Percentiles rank a stretch among this genome's conserved stretches.
phyloP scores from a whole-genome alignment of 768 basidiomycete genomes.

The Ramaria sp. region DNA sequence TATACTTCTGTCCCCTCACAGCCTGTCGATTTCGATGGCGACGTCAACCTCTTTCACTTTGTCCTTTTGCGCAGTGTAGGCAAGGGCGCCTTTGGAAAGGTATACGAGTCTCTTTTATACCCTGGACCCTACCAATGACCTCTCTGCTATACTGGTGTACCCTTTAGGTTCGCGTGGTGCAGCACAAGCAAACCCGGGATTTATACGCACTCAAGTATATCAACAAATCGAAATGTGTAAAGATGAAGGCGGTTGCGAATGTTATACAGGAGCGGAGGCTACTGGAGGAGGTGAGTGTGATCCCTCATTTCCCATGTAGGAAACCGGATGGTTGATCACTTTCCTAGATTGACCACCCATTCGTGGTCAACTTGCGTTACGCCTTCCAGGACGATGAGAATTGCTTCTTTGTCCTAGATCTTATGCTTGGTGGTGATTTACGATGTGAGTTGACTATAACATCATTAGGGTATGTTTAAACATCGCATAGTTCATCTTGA shows the following conservation, averaged over 20 bases:
- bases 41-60: slow-evolving; percentile 96
- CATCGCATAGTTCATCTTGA: slow-evolving; percentile 69
- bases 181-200: slow-evolving; percentile 96
- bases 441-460: slow-evolving; percentile 52
- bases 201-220: slow-evolving; percentile 99
- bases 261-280: slow-evolving; percentile 93
- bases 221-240: slow-evolving; percentile 95
- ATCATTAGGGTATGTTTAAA: slow-evolving; percentile 2
- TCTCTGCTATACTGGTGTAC: slow-evolving; percentile 14
- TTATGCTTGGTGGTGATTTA: slow-evolving; percentile 94
- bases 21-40: slow-evolving; percentile 94
- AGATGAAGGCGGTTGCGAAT: slow-evolving; percentile 97
- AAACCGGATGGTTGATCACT: slow-evolving; percentile 13
- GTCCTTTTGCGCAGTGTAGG: slow-evolving; percentile 92
- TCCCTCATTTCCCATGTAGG: slow-evolving; percentile 6
- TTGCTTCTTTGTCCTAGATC: slow-evolving; percentile 95
- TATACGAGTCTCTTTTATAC: slow-evolving; percentile 21
- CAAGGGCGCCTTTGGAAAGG: slow-evolving; percentile 98
- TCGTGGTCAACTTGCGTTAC: slow-evolving; percentile 89
- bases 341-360: slow-evolving; percentile 86
- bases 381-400: slow-evolving; percentile 98
- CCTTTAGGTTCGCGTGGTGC: slow-evolving; percentile 88
- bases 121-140: neutral
- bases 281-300: slow-evolving; percentile 73
- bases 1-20: slow-evolving; percentile 20